Percentiles rank a stretch among this genome's conserved stretches.
Evolutionary conservation across 805 yeast genomes (phyloP).

Genomic region (Kluyveromyces lactis): DNA sequence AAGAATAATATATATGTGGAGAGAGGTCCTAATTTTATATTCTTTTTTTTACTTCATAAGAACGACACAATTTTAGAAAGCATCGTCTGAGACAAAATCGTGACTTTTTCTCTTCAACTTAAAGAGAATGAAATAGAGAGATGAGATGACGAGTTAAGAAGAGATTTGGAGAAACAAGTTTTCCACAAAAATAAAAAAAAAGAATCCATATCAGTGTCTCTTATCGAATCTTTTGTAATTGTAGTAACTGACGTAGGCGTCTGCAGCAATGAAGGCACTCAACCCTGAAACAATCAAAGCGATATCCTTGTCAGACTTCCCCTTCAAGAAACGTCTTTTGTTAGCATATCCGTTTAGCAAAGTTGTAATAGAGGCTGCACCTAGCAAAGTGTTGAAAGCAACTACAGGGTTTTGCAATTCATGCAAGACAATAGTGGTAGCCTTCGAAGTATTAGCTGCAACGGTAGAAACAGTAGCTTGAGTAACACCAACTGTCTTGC

Average conservation of each 20-base stretch:
- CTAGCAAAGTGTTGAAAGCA: conserved; percentile 42
- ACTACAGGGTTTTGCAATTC: conserved; percentile 61
- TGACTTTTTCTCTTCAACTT: too few species aligned
- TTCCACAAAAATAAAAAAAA: too few species aligned
- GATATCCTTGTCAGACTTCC: conserved; percentile 38
- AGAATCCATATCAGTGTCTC: conserved; percentile 15
- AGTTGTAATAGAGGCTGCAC: conserved; percentile 40
- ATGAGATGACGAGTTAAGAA: too few species aligned
- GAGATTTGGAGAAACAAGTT: too few species aligned
- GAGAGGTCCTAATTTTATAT: too few species aligned
- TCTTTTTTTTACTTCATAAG: too few species aligned
- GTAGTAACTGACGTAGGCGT: conserved; percentile 44
- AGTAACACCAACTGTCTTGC: conserved; percentile 12
- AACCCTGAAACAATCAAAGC: conserved; percentile 44
- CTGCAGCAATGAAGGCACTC: conserved; percentile 46
- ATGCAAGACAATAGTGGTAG: conserved; percentile 5
- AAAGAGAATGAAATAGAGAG: too few species aligned
- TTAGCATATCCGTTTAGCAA: conserved; percentile 40
- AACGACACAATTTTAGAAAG: too few species aligned
- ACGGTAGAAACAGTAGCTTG: conserved; percentile 14
- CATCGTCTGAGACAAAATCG: too few species aligned
- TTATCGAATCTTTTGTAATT: conserved; percentile 50
- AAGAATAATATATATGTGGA: too few species aligned
- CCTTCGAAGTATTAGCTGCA: conserved; percentile 6
- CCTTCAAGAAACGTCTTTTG: conserved; percentile 39